Evolutionary conservation across 1,284 basidiomycete species (phyloP), one percentile per base, ranked within the genome.

Genomic region (Rhodotorula sp.): DNA sequence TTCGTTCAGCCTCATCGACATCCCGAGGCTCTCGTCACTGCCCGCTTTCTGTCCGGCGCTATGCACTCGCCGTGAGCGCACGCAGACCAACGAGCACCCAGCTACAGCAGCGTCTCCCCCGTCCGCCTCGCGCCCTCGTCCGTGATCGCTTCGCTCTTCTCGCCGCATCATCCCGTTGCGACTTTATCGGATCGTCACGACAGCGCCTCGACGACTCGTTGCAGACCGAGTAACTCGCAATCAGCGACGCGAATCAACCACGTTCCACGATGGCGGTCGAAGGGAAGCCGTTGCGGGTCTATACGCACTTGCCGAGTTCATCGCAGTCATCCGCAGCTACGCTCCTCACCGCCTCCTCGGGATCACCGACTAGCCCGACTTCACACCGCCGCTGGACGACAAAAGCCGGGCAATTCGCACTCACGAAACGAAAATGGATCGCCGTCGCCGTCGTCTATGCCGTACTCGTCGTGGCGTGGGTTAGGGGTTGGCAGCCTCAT

Each of bases 401-500:
- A 3, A 52, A 21, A 26, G 54, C 47, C 46, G 23, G 23, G n/a
- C 64, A 20, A 12, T 58, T 65, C 47, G 21, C 39, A 43, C 47
- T 54, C 31, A 14, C 62, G 5, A 64, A 51, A 31, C 48, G 43
- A 10, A 57, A 62, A 20, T 60, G 62, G 48, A 23, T 58, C 52
- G 57, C 58, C 0, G n/a, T 52, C 29, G 12, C 61, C 26, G 23
- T 29, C 7, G 14, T 66, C 16, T 70, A 70, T 61, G 26, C 12
- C 2, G 7, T 70, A 5, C 20, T 66, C 29, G 47, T 26, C 1
- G 16, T 31, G 29, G 60, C 20, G 2, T 58, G 58, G 39, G 14
- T 26, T n/a, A 23, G 47, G 34, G 59, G 21, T 3, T 48, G 47
- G 46, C 47, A 20, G 16, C 58, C 43, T n/a, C 60, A 52, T 18